Conservation (phyloP, 1,139 yeast species). For the Suhomyces yuchorum region DNA sequence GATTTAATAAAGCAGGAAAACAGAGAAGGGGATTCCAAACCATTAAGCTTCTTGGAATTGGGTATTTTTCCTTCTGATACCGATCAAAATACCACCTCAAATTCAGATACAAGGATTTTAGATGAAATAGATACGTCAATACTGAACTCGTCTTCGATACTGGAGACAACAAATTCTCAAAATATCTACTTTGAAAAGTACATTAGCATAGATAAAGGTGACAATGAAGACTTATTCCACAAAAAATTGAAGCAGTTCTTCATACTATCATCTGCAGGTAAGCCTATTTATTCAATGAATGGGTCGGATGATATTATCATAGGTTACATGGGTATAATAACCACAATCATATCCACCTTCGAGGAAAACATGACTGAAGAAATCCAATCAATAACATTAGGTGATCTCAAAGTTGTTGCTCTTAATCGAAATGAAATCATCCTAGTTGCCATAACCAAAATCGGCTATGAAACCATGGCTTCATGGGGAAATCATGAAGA, state of each 20-base stretch:
- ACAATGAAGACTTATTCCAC: constrained; percentile 36
- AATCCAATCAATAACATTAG: constrained; percentile 29
- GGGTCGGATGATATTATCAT: constrained; percentile 72
- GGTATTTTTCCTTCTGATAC: constrained; percentile 11
- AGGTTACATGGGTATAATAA: constrained; percentile 75
- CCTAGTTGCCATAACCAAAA: constrained; percentile 69
- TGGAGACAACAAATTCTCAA: neutral
- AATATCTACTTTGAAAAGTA: constrained; percentile 17
- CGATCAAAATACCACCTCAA: neutral
- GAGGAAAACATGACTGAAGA: constrained; percentile 44
- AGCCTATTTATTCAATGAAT: constrained; percentile 82
- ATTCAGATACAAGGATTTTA: neutral
- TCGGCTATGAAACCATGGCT: constrained; percentile 33
- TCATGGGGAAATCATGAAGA: constrained; percentile 26
- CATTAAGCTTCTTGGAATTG: constrained; percentile 13
- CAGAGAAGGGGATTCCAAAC: neutral
- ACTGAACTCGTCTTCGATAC: neutral
- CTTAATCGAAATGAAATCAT: constrained; percentile 69
- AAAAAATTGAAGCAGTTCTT: constrained; percentile 67
- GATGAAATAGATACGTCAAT: neutral
- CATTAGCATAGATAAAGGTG: constrained; percentile 26
- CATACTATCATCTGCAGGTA: constrained; percentile 88
- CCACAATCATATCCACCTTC: constrained; percentile 66
- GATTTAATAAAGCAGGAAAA: constrained; percentile 27
- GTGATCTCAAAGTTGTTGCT: constrained; percentile 56